A percentile compares a stretch with the other conserved stretches of the same genome.
Evolutionary conservation across 1,139 yeast genomes (phyloP).

Genomic region (Pichia sp.): DNA sequence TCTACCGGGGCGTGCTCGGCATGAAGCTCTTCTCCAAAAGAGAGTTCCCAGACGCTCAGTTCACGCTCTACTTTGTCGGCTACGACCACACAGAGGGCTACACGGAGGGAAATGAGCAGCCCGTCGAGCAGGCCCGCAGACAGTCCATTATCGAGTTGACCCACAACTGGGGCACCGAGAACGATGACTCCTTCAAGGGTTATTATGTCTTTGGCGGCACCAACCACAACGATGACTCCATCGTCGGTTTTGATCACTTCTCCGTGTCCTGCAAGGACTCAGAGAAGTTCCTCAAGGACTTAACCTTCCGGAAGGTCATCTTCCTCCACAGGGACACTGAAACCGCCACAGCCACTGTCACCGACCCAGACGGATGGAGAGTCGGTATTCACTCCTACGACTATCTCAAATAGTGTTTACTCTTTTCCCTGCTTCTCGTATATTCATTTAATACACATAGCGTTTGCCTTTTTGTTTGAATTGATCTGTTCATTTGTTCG

Average conservation of each 20-base stretch:
- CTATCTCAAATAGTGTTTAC: constrained; percentile 23
- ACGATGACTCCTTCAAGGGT: constrained; percentile 58
- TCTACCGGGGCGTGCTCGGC: constrained; percentile 76
- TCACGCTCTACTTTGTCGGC: constrained; percentile 81
- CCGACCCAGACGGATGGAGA: constrained; percentile 92
- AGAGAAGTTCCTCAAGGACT: constrained; percentile 42
- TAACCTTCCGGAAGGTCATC: constrained; percentile 34
- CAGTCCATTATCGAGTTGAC: constrained; percentile 84
- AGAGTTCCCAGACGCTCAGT: constrained; percentile 64
- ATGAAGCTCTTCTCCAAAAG: constrained; percentile 60
- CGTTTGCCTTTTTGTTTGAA: background rate
- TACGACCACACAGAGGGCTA: constrained; percentile 42
- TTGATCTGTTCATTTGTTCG: constrained; percentile 1
- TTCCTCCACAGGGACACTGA: constrained; percentile 38
- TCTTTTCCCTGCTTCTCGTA: background rate
- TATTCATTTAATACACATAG: background rate
- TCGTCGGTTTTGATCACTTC: constrained; percentile 83
- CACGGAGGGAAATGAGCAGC: constrained; percentile 35
- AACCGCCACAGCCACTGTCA: constrained; percentile 61
- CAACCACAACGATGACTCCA: constrained; percentile 62
- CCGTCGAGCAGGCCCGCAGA: constrained; percentile 37
- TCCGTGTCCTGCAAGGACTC: constrained; percentile 73
- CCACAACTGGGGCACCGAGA: constrained; percentile 93
- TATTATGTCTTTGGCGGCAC: constrained; percentile 59
- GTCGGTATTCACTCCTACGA: constrained; percentile 60